These are phyloP conservation scores for Fusarium keratoplasticum DNA, from an alignment of 2,329 filamentous ascomycete species.

Conservation along the genomic window DNA sequence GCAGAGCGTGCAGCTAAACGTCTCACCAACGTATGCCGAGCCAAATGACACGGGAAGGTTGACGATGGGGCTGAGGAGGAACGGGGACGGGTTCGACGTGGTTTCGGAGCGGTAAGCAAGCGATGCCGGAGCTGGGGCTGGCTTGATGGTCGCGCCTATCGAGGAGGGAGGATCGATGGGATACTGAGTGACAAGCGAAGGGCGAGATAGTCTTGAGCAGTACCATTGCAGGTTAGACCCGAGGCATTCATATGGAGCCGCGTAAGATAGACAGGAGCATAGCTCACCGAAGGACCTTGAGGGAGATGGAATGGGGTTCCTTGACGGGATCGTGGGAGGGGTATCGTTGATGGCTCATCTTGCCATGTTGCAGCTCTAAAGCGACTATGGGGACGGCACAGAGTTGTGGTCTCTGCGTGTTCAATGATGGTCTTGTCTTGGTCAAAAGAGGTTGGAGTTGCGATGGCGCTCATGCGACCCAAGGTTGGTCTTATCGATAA, in stretches of 20 bases:
- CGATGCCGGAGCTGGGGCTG: constrained; percentile 70
- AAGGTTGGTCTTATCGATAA: constrained; percentile 32
- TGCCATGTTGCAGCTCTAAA: constrained; percentile 19
- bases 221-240: constrained; percentile 9
- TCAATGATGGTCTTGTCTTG: constrained; percentile 4
- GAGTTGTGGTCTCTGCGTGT: background rate
- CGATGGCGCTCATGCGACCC: constrained; percentile 13
- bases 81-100: constrained; percentile 64
- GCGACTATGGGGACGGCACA: background rate
- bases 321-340: constrained; percentile 70
- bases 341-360: constrained; percentile 70
- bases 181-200: constrained; percentile 79
- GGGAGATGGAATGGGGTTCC: constrained; percentile 81
- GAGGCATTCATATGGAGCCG: background rate
- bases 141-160: constrained; percentile 52
- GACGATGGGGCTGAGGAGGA: constrained; percentile 73
- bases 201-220: constrained; percentile 78
- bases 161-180: constrained; percentile 63
- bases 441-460: constrained; percentile 11
- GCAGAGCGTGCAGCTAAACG: constrained; percentile 92
- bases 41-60: constrained; percentile 93
- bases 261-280: background rate
- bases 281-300: constrained; percentile 77
- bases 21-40: constrained; percentile 94
- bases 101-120: constrained; percentile 72